phyloP scores from a whole-genome alignment of 2,329 filamentous ascomycete species.

The Apiospora koreana region DNA sequence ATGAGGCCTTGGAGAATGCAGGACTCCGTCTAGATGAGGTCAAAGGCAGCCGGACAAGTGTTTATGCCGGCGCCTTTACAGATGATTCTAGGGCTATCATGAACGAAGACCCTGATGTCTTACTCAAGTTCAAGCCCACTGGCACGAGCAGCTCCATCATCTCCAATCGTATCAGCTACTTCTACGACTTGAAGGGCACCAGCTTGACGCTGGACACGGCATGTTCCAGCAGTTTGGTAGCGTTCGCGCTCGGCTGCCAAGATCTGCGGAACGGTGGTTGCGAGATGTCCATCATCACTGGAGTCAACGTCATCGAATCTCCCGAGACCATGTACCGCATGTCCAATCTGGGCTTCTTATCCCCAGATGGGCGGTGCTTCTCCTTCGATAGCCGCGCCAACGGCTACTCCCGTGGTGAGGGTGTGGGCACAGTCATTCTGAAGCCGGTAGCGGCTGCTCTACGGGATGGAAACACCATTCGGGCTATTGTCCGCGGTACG shows the following conservation, averaged over 20 bases:
- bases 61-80: constrained; percentile 33
- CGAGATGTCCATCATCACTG: constrained; percentile 29
- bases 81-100: constrained; percentile 36
- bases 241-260: constrained; percentile 33
- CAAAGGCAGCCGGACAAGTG: constrained; percentile 28
- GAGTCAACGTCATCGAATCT: constrained; percentile 34
- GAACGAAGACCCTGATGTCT: constrained; percentile 37
- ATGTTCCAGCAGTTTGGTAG: constrained; percentile 35
- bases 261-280: constrained; percentile 31
- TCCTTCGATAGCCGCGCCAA: constrained; percentile 25
- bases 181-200: constrained; percentile 33
- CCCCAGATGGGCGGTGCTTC: constrained; percentile 23
- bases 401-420: constrained; percentile 36
- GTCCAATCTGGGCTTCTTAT: constrained; percentile 28
- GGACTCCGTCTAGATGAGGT: constrained; percentile 55
- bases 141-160: constrained; percentile 39
- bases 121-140: constrained; percentile 38
- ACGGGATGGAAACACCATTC: constrained; percentile 34
- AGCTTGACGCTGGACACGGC: constrained; percentile 37
- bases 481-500: constrained; percentile 34
- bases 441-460: constrained; percentile 34
- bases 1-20: constrained; percentile 65
- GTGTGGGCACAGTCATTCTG: constrained; percentile 32
- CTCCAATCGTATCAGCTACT: constrained; percentile 36
- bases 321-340: constrained; percentile 35